Evolutionary conservation across 2,329 filamentous ascomycete genomes (phyloP), one percentile per base, ranked within the genome.

Genomic region (Curvularia eragrostidis): DNA sequence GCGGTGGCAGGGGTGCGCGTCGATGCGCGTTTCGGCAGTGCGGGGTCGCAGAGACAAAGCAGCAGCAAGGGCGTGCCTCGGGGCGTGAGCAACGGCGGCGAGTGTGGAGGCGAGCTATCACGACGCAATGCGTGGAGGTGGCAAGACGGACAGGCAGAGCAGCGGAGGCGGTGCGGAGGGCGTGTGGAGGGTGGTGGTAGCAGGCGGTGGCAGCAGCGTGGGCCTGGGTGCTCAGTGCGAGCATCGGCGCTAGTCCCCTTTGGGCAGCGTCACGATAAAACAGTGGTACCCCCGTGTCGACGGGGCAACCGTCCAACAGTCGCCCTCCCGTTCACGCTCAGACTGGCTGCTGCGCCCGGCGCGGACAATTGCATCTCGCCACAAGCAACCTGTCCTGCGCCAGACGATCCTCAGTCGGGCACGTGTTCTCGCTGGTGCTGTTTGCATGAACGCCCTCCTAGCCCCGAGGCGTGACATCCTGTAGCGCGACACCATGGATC

Each of bases 401-500:
- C 38, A 39, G 50, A 41, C 26, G 42, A 43, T 24, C 23, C 41
- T 43, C 41, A 50, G 59, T 57, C 59, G 59, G 63, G 46, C 44
- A 24, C 54, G 55, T 44, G 46, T 55, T 55, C 9, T 46, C 19
- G 42, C 42, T 10, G 10, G 18, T 41, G 38, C 38, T 41, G 48
- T 34, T n/a, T 54, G 52, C 56, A 50, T 58, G 55, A 49, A 30
- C 43, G 51, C 39, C 55, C 36, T 41, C 41, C 50, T 26, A 44
- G 41, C 51, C 46, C 44, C 36, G 43, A 48, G 46, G 55, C 39
- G 36, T 46, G 47, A 49, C 50, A 50, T 39, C 36, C 41, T 43
- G 53, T 56, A 48, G 67, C 61, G 64, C 58, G 30, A 56, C 58
- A 60, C 61, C 52, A 76, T 77, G 75, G 75, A 77, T 43, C 66